Evolutionary conservation across 2,329 filamentous ascomycete genomes (phyloP).

Genomic region (Blumeria graminis): DNA sequence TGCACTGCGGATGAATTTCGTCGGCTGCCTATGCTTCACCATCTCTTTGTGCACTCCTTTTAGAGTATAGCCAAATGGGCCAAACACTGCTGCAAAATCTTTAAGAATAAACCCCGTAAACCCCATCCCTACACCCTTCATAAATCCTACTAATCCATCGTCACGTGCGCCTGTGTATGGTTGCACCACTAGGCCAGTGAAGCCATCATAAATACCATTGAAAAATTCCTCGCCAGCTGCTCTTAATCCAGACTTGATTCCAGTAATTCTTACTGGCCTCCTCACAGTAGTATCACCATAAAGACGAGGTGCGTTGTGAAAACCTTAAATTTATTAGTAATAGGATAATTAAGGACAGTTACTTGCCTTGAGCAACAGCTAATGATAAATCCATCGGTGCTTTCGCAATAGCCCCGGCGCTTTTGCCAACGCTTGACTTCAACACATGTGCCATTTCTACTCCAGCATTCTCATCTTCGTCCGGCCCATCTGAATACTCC

Average conservation of each 20-base stretch:
- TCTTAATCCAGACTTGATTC: slow-evolving; percentile 35
- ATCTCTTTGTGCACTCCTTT: slow-evolving; percentile 39
- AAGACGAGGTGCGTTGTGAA: slow-evolving; percentile 44
- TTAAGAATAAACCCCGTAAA: slow-evolving; percentile 40
- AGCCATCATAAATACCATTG: slow-evolving; percentile 39
- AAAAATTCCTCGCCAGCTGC: slow-evolving; percentile 36
- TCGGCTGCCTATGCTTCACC: slow-evolving; percentile 27
- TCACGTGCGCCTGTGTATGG: slow-evolving; percentile 32
- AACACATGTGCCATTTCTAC: slow-evolving; percentile 11
- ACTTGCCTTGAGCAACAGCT: slow-evolving; percentile 32
- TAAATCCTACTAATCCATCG: slow-evolving; percentile 28
- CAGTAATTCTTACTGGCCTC: slow-evolving; percentile 37
- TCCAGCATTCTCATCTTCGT: slow-evolving; percentile 4
- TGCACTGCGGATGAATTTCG: slow-evolving; percentile 28
- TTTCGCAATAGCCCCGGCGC: slow-evolving; percentile 10
- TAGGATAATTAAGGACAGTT: not conserved
- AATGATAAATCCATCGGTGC: slow-evolving; percentile 36
- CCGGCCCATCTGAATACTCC: slow-evolving; percentile 5
- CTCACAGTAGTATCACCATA: slow-evolving; percentile 41
- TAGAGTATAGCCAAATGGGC: slow-evolving; percentile 35
- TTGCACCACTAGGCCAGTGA: slow-evolving; percentile 35
- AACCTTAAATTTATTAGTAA: slow-evolving; percentile 13
- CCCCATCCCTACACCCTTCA: slow-evolving; percentile 32
- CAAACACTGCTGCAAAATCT: slow-evolving; percentile 34
- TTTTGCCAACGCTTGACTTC: slow-evolving; percentile 11